Base-by-base conservation (phyloP, 2,329 filamentous ascomycete species). In the Botrytis deweyae region DNA sequence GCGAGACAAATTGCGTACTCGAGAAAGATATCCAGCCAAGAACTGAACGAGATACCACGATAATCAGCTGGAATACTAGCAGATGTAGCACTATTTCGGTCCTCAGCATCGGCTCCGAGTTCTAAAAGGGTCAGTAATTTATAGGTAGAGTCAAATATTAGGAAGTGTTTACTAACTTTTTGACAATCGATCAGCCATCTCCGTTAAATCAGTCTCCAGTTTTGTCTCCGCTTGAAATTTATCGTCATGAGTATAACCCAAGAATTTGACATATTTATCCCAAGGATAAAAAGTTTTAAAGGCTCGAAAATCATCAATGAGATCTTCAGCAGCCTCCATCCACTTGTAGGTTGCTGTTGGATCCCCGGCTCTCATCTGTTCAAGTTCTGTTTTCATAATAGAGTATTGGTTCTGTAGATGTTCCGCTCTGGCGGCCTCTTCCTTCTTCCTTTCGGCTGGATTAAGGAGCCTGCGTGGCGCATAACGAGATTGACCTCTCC, bases 11-110 rank as follows among this genome's bases (percentile, higher is more conserved):
- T 86, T 4, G 94, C 92, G 80, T 97, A 97, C 79, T 96, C 93
- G 52, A 97, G 87, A 80, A 99, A 97, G 0, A 97, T 87, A 77
- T 97, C 93, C 4, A 98, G 87, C 96, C 96, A 99, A 65, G 90
- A 88, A 74, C 91, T 86, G 80, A 98, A 97, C 0, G 90, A 85
- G 65, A 98, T 93, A 12, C 92, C 92, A 77, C 93, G 91, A 80
- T 94, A 95, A 74, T 80, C 77, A 42, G 77, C 72, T 12, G 80
- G 80, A 52, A 81, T 70, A 25, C 77, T 74, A n/a, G 73, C 71
- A 33, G 72, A 49, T 18, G 73, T 55, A 42, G 55, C 66, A 69
- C 71, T 72, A 18, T 69, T 72, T 55, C 73, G 69, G 12, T 77
- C 75, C 8, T 74, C 69, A 38, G 76, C 65, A 55, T 78, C 75